Evolutionary conservation across 345 rosid species (phyloP), one percentile per base, ranked within the genome.

Genomic region (Garcia nutans): DNA sequence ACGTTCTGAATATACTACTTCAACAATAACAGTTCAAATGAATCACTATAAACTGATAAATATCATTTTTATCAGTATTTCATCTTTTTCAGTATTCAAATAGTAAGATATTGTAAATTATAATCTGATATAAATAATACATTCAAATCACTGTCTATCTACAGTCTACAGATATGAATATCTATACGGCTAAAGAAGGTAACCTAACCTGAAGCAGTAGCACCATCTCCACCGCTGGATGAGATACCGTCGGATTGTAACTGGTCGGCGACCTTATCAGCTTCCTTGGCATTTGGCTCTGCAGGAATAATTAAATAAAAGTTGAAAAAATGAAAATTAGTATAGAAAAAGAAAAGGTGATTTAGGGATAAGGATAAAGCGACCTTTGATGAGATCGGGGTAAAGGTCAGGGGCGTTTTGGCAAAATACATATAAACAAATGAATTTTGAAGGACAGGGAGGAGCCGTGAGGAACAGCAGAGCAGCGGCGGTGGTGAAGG

Each of bases 391-490:
- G 70, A 95, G 94, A 93, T 95, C 88, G 52, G 99, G 98, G 70
- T 93, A 95, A 76, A 95, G 87, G 33, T 88, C 86, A 8, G 96
- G 92, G 16, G 96, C 97, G 89, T 95, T 88, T 33, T 81, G 82
- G 73, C n/a, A n/a, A n/a, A n/a, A n/a, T n/a, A n/a, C n/a, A n/a
- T n/a, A n/a, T n/a, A n/a, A n/a, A n/a, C n/a, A n/a, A n/a, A n/a
- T n/a, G n/a, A n/a, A n/a, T n/a, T n/a, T n/a, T n/a, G n/a, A n/a
- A n/a, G n/a, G n/a, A n/a, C n/a, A n/a, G n/a, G n/a, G n/a, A n/a
- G n/a, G n/a, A n/a, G n/a, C n/a, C n/a, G n/a, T n/a, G n/a, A n/a
- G n/a, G n/a, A n/a, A n/a, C n/a, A n/a, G n/a, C n/a, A n/a, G n/a
- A n/a, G n/a, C n/a, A n/a, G n/a, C n/a, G n/a, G n/a, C n/a, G n/a